phyloP scores from a whole-genome alignment of 2,329 filamentous ascomycete species.

The Diaporthe humulicola region DNA sequence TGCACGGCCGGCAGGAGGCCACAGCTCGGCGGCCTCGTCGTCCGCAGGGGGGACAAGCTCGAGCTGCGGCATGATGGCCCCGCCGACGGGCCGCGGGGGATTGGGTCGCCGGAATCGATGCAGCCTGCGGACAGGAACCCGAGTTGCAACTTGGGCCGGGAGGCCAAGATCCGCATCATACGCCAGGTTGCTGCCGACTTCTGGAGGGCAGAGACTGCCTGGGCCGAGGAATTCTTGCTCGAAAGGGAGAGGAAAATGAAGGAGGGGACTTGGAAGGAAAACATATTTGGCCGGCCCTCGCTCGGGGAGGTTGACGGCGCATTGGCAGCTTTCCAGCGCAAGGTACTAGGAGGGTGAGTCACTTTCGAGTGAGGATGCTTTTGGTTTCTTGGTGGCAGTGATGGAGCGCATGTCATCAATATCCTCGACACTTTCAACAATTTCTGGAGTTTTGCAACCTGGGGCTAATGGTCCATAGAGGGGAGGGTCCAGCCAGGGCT shows the following conservation, averaged over 20 bases:
- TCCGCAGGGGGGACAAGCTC: conserved; percentile 60
- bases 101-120: neutral
- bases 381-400: neutral
- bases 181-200: conserved; percentile 54
- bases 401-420: neutral
- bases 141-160: conserved; percentile 45
- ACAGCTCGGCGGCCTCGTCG: conserved; percentile 59
- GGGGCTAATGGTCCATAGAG: neutral
- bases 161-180: conserved; percentile 52
- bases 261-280: conserved; percentile 61
- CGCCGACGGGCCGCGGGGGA: conserved; percentile 35
- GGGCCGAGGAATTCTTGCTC: conserved; percentile 61
- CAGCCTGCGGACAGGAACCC: conserved; percentile 44
- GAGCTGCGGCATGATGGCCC: conserved; percentile 53
- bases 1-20: conserved; percentile 64
- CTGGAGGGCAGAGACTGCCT: conserved; percentile 63
- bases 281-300: conserved; percentile 63
- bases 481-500: neutral
- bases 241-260: conserved; percentile 54
- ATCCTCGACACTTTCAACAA: neutral
- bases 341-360: neutral
- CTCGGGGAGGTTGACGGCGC: conserved; percentile 57
- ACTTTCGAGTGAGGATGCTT: neutral
- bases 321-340: conserved; percentile 43
- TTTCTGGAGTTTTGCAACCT: neutral